Conservation (phyloP, 495 filamentous ascomycete genomes). For the Hamigera avellanea region DNA sequence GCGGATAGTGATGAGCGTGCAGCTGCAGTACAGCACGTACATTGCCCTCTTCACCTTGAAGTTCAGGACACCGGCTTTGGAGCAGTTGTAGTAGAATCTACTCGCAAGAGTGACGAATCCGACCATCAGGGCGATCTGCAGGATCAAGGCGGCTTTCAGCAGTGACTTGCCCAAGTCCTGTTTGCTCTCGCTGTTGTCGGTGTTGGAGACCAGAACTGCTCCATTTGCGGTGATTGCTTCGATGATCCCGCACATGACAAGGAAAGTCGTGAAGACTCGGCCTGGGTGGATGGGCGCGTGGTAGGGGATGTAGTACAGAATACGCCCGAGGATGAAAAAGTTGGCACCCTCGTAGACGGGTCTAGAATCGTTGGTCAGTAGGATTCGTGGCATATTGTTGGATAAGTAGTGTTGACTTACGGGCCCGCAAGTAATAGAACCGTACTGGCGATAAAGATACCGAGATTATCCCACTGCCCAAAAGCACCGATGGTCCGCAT, state of each 20-base stretch:
- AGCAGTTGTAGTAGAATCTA: conserved; percentile 49
- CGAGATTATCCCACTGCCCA: conserved; percentile 44
- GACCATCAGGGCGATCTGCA: conserved; percentile 54
- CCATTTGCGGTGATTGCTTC: conserved; percentile 60
- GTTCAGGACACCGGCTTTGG: conserved; percentile 37
- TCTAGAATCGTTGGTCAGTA: conserved; percentile 20
- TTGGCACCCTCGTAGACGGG: conserved; percentile 65
- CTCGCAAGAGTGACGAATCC: conserved; percentile 47
- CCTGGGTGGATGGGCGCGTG: conserved; percentile 68
- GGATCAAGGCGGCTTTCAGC: conserved; percentile 52
- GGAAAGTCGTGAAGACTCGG: conserved; percentile 64
- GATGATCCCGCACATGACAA: conserved; percentile 47
- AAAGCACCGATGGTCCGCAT: conserved; percentile 43
- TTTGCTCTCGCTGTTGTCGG: conserved; percentile 20
- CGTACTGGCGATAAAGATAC: conserved; percentile 47
- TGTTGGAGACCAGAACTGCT: conserved; percentile 47
- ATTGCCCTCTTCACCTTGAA: conserved; percentile 46
- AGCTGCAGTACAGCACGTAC: conserved; percentile 50
- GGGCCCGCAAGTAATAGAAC: conserved; percentile 52
- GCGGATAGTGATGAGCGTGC: conserved; percentile 44
- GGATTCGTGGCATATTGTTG: not conserved
- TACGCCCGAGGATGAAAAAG: conserved; percentile 64
- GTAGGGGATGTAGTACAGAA: conserved; percentile 70
- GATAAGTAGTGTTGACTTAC: conserved; percentile 30
- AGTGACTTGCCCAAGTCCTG: conserved; percentile 45